Conservation (phyloP, 352 stramenopile genomes). For the Globisporangium cylindrosporum region DNA sequence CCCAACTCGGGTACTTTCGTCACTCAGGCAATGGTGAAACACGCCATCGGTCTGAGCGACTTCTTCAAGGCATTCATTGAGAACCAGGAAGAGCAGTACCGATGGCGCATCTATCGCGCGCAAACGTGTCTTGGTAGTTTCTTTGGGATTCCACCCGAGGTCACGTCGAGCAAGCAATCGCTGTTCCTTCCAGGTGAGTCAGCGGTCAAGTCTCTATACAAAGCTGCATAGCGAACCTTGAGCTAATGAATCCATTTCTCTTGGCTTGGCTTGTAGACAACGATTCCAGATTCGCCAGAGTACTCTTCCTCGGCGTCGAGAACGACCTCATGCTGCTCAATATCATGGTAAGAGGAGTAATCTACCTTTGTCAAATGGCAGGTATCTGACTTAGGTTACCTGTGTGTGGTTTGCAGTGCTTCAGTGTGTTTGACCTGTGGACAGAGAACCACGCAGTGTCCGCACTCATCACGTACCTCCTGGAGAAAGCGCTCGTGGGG, state of each 20-base stretch:
- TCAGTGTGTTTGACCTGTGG: conserved; percentile 67
- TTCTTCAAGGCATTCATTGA: conserved; percentile 87
- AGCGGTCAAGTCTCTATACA: too few relatives aligned
- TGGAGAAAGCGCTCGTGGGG: conserved; percentile 38
- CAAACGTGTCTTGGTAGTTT: conserved; percentile 67
- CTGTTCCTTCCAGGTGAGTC: conserved; percentile 57
- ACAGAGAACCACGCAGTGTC: conserved; percentile 60
- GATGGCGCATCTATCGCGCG: conserved; percentile 79
- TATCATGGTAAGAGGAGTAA: conserved; percentile 35
- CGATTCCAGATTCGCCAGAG: conserved; percentile 42
- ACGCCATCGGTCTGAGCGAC: conserved; percentile 48
- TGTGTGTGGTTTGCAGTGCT: conserved; percentile 38
- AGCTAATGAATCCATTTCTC: too few relatives aligned
- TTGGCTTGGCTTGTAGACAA: conserved; percentile 34
- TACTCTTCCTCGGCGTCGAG: conserved; percentile 79
- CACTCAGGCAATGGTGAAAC: conserved; percentile 54
- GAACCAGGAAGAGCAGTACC: conserved; percentile 74
- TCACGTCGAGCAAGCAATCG: conserved; percentile 62
- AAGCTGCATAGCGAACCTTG: too few relatives aligned
- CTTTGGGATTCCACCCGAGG: conserved; percentile 69
- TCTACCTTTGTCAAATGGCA: not conserved
- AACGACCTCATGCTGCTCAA: conserved; percentile 89
- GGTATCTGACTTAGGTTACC: conserved; percentile 16
- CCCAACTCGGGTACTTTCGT: conserved; percentile 2
- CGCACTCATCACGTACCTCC: conserved; percentile 56